These are phyloP conservation scores for Pichia exigua DNA, from an alignment of 805 yeast species.

Conservation along the genomic window DNA sequence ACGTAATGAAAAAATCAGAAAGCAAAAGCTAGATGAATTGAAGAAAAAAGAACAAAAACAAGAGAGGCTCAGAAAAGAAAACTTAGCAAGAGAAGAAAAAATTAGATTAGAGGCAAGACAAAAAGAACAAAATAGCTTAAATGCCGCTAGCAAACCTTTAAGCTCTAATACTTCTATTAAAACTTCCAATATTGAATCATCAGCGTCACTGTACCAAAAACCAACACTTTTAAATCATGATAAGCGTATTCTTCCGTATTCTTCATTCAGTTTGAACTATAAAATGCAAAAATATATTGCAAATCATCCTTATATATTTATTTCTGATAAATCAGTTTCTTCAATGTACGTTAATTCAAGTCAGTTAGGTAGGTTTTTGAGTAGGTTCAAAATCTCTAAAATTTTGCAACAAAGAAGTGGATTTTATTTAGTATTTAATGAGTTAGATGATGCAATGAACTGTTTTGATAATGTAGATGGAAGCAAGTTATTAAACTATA, in stretches of 20 bases:
- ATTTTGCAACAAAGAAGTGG: conserved; percentile 59
- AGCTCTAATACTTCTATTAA: neutral
- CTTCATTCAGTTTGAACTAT: conserved; percentile 33
- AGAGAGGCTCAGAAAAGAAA: conserved; percentile 10
- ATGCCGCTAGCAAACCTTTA: neutral
- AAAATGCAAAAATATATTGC: conserved; percentile 43
- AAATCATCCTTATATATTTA: conserved; percentile 50
- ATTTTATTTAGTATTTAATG: conserved; percentile 62
- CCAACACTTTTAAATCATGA: conserved; percentile 23
- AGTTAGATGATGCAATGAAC: conserved; percentile 45
- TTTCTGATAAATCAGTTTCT: conserved; percentile 43
- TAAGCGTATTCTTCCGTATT: conserved; percentile 23
- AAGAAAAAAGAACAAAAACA: conserved; percentile 19
- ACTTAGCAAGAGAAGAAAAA: conserved; percentile 11
- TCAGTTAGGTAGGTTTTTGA: conserved; percentile 53
- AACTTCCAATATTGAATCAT: neutral
- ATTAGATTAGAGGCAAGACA: neutral
- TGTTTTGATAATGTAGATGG: conserved; percentile 62
- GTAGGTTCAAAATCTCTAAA: conserved; percentile 57
- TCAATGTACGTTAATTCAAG: conserved; percentile 40
- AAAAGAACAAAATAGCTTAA: neutral
- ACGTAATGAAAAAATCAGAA: conserved; percentile 32
- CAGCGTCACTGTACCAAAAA: neutral
- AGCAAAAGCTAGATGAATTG: conserved; percentile 25
- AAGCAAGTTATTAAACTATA: conserved; percentile 36